A percentile compares a stretch with the other conserved stretches of the same genome.
phyloP scores from a whole-genome alignment of 331 rosid species.

The Dryas integrifolia region DNA sequence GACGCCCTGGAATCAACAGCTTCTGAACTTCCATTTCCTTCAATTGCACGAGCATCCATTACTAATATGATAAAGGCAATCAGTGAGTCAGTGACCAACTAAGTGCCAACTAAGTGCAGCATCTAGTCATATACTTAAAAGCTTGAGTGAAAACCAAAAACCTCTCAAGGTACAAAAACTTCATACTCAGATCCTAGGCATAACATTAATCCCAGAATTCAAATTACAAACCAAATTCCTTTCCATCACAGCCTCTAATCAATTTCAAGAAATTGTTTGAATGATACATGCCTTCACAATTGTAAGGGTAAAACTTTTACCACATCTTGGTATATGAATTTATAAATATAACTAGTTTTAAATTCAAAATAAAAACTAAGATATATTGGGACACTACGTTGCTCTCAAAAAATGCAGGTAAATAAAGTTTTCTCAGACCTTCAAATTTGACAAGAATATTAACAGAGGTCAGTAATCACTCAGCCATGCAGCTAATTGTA shows the following conservation, averaged over 20 bases:
- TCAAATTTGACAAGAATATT: too few species aligned
- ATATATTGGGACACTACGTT: neutral
- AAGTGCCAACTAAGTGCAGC: neutral
- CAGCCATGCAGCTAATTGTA: neutral
- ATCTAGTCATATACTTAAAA: neutral
- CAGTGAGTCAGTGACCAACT: neutral
- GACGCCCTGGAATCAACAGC: constrained; percentile 52
- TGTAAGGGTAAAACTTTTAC: neutral
- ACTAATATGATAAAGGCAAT: constrained; percentile 30
- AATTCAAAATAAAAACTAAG: neutral
- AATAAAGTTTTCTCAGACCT: too few species aligned
- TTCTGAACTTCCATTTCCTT: constrained; percentile 72
- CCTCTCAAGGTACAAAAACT: neutral
- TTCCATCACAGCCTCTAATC: neutral
- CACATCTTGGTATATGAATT: neutral
- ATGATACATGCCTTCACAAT: neutral
- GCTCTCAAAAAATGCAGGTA: neutral
- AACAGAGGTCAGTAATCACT: neutral
- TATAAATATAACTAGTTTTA: neutral
- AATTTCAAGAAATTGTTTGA: neutral
- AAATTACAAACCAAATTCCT: neutral
- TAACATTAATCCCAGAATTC: constrained; percentile 1
- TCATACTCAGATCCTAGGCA: neutral
- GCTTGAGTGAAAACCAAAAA: neutral
- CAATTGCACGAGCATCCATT: constrained; percentile 51